Evolutionary conservation across 345 rosid genomes (phyloP).

Genomic region (Citrus maxima): DNA sequence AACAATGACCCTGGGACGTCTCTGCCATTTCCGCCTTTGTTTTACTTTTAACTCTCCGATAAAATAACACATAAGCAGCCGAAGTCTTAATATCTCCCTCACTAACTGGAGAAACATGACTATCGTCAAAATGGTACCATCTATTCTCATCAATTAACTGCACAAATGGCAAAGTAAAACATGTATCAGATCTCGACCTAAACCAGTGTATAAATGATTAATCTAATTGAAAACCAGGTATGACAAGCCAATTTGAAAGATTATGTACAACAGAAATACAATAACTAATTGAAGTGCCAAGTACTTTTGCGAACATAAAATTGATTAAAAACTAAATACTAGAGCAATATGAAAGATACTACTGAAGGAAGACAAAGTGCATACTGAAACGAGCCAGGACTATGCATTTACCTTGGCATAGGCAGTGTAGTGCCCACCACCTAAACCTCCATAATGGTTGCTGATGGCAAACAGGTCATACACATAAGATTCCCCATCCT

Average conservation of each 20-base stretch:
- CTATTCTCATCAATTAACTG: constrained; percentile 86
- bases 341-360: neutral
- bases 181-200: neutral
- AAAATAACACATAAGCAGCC: constrained; percentile 85
- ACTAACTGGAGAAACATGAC: constrained; percentile 55
- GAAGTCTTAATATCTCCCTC: constrained; percentile 77
- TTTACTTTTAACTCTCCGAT: constrained; percentile 55
- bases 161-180: constrained; percentile 4
- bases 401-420: constrained; percentile 65
- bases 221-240: neutral
- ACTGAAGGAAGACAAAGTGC: neutral
- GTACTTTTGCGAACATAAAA: neutral
- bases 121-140: constrained; percentile 92
- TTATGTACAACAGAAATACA: neutral
- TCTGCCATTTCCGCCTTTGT: constrained; percentile 26
- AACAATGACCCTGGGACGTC: constrained; percentile 25
- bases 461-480: constrained; percentile 89
- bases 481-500: constrained; percentile 50
- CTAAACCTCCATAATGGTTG: constrained; percentile 92
- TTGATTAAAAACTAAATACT: neutral
- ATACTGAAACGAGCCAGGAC: neutral
- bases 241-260: neutral
- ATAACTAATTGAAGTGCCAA: neutral
- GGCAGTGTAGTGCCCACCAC: constrained; percentile 96
- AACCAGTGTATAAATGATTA: neutral